Evolutionary conservation across 345 rosid species (phyloP), one percentile per base, ranked within the genome.

Genomic region (Aethionema arabicum): DNA sequence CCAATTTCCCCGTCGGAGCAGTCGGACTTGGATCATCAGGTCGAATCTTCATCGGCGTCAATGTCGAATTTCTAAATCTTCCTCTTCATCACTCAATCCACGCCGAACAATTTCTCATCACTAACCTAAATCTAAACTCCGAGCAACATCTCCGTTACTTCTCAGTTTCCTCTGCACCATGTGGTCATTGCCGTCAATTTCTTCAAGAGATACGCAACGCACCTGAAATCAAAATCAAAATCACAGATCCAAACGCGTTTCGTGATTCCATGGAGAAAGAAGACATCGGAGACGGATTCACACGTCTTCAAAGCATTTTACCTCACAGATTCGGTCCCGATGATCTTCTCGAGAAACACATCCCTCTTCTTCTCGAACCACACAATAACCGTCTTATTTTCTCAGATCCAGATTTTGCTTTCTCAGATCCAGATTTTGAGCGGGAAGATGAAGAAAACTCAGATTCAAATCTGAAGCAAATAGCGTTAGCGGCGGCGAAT

Each of bases 111-210:
- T 88, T 88, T 78, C 95, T 91, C 72, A 54, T 88, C 72, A 79
- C 88, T 61, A 88, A 88, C 53, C 87, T 88, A 68, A 47, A 67
- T 30, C 80, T 91, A 76, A 74, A 88, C 67, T 69, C 72, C 9
- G 95, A 91, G 68, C 72, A 69, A 15, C 5, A 10, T 5, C 85
- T 88, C 71, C 42, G 42, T 11, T 70, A 51, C 78, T 10, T 91
- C 33, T 87, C 90, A 57, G 90, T 88, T 72, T 88, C 92, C 70
- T 11, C 66, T 71, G 84, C 95, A 35, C 98, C 98, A 1, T 91
- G 98, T 41, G 96, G 96, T 69, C 95, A 91, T 77, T 91, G 96
- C 87, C 91, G 98, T 49, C 96, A 91, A 13, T 88, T 91, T 74
- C 60, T 85, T 7, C 96, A 85, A 41, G 98, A 91, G 67, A 67